Evolutionary conservation across 2,329 filamentous ascomycete genomes (phyloP), one percentile per base, ranked within the genome.

Genomic region (Fusarium nisikadoi): DNA sequence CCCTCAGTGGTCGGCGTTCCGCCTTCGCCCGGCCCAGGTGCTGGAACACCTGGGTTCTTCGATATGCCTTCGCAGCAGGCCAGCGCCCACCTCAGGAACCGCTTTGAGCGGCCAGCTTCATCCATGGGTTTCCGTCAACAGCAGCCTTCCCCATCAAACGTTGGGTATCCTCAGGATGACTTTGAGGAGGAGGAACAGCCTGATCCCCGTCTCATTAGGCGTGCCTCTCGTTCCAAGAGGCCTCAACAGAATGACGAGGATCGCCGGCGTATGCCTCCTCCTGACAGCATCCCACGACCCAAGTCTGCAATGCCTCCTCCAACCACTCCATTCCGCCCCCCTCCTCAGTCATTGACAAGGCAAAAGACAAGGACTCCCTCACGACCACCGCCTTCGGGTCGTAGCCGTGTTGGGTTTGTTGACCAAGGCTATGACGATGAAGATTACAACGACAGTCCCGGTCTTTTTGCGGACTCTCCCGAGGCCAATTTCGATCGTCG

Each of bases 211-310:
- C 65, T 85, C 3, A 52, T 79, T 9, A 82, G 86, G 31, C 84
- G 84, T 27, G 71, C 82, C n/a, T 87, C 86, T 2, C 76, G 81
- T 38, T 79, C 79, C 17, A 83, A 79, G 75, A 84, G 82, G 60
- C 76, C 66, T 23, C 68, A 53, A 12, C 75, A 74, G 54, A 68
- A 80, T 12, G 82, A 85, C 1, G 84, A 87, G 3, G 85, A 86
- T 56, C 81, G 84, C 36, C 79, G 75, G 54, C 80, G 81, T 35
- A 87, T 88, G 86, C 86, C 87, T 27, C 86, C 86, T 16, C 86
- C 86, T 8, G 77, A 77, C 4, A 75, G 66, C 31, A 73, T 80
- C 42, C 80, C 80, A 54, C 78, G 85, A 19, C 84, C 80, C 2
- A 79, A 81, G 70, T 80, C 81, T 20, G 77, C 80, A 11, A 47